Base-by-base conservation (phyloP, 163 green algal species). In the Coccomyxa subellipsoidea region DNA sequence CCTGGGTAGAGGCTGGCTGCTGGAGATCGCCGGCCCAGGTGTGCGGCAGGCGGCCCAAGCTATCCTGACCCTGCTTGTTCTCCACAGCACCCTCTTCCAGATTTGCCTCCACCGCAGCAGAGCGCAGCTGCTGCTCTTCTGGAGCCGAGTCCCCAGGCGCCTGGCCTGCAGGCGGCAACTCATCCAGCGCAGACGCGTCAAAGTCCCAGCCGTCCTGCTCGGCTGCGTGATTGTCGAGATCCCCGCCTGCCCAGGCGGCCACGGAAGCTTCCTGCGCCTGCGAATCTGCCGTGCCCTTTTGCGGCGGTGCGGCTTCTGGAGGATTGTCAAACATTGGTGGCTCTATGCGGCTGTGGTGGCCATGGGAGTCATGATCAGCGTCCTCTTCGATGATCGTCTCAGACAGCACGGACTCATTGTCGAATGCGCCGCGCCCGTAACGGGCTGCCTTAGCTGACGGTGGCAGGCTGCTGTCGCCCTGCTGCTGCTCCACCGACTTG, bases 191-290 rank as follows among this genome's bases (percentile, higher is more conserved):
- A 73, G 66, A 73, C 29, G 27, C 7, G 3, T 73, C 66, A 34
- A 73, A 73, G n/a, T 73, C 66, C 66, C 66, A 73, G 66, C 66
- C 66, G 32, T 73, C 66, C 4, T 73, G 29, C 18, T 73, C n/a
- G 1, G n/a, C n/a, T 35, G 66, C 66, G 27, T 73, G 66, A 36
- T 73, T 32, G 66, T 73, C 8, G n/a, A n/a, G n/a, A n/a, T n/a
- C n/a, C n/a, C n/a, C n/a, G n/a, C n/a, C n/a, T n/a, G n/a, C n/a
- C n/a, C n/a, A n/a, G n/a, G n/a, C n/a, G n/a, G n/a, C n/a, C n/a
- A n/a, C n/a, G n/a, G n/a, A 18, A 73, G 7, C 29, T 34, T 73
- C 6, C 25, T 72, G 59, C 27, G 59, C 66, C 27, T 73, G 66
- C 4, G 66, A 12, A 36, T 23, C 66, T n/a, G 66, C 29, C 10